Base-by-base conservation (phyloP, 169 alveolate genomes). In the Plasmodium coatneyi region DNA sequence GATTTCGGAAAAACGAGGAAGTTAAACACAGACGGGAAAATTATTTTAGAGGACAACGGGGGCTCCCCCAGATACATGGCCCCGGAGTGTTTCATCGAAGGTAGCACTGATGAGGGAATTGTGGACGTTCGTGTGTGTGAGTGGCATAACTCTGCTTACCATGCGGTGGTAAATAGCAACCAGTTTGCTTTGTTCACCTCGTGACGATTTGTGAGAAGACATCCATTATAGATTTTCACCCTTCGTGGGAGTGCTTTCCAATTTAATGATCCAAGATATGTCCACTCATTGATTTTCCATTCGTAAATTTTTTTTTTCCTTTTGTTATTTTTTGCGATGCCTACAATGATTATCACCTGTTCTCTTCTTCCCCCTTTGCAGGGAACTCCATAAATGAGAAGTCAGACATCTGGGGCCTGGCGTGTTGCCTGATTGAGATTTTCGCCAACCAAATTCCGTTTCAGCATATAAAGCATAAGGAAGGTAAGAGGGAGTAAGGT, bases 1-100 rank as follows among this genome's bases (percentile, higher is more conserved):
- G 98, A 96, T 54, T 96, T 96, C 83, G 98, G 98, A 32, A 96
- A 96, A 84, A 95, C 98, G 10, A 87, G 97, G 76, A 82, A 94
- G n/a, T 56, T 96, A 80, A 95, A 81, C 49, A 72, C 76, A 36
- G 71, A 80, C 76, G 96, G 97, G 16, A 96, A 89, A 54, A 92
- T 96, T 39, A 82, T 83, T 36, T 84, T 96, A 19, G 98, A 96
- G 71, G 98, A 96, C 72, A 96, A 96, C 84, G 98, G 98, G 49
- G 98, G 98, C 14, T 96, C 97, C 7, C 97, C 97, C 30, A 95
- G 98, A 14, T 96, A 96, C 54, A 96, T 96, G 98, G 98, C 98
- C 71, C 98, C 98, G 1, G 98, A 96, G 66, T 96, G 98, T 56
- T 96, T 96, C 74, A 95, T 87, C 74, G 92, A 80, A 54, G 97